Percentiles rank a stretch among this genome's conserved stretches.
Evolutionary conservation across 2,329 filamentous ascomycete species (phyloP).

Genomic region (Beauveria varroae): DNA sequence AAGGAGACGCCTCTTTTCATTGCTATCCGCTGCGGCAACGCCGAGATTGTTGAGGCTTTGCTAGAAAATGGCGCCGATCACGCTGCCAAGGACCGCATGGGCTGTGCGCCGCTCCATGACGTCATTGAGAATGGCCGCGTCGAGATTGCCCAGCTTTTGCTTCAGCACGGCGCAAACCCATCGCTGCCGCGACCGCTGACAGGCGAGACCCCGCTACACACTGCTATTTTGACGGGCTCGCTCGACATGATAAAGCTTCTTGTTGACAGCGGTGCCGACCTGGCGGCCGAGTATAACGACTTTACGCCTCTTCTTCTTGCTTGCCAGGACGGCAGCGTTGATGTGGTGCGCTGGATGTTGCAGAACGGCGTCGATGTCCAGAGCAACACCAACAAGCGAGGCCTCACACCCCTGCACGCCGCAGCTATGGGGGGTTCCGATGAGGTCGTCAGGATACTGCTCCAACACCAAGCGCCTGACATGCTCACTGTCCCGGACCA

Average conservation of each 20-base stretch:
- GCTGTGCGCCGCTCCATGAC: slow-evolving; percentile 3
- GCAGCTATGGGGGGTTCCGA: slow-evolving; percentile 7
- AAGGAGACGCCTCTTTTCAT: slow-evolving; percentile 1
- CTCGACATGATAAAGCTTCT: slow-evolving; percentile 7
- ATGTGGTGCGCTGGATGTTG: slow-evolving; percentile 7
- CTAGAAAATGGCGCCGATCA: slow-evolving; percentile 4
- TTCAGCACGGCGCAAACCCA: slow-evolving; percentile 3
- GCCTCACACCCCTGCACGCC: slow-evolving; percentile 5
- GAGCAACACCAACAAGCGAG: slow-evolving; percentile 4
- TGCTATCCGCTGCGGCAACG: slow-evolving; percentile 4
- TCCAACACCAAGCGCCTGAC: background rate
- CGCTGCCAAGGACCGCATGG: background rate
- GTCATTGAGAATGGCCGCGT: background rate
- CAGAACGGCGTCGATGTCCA: slow-evolving; percentile 1
- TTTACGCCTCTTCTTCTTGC: slow-evolving; percentile 6
- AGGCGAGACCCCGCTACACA: slow-evolving; percentile 7
- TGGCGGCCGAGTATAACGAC: slow-evolving; percentile 5
- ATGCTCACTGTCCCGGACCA: slow-evolving; percentile 3
- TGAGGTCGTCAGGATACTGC: slow-evolving; percentile 1
- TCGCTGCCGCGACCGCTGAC: slow-evolving; percentile 3
- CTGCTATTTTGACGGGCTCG: background rate
- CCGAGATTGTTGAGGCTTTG: slow-evolving; percentile 5
- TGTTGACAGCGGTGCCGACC: slow-evolving; percentile 1
- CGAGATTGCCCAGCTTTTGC: background rate
- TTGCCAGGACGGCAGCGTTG: slow-evolving; percentile 2